Conservation (phyloP, 345 rosid species). For the Crucihimalaya himalaica region DNA sequence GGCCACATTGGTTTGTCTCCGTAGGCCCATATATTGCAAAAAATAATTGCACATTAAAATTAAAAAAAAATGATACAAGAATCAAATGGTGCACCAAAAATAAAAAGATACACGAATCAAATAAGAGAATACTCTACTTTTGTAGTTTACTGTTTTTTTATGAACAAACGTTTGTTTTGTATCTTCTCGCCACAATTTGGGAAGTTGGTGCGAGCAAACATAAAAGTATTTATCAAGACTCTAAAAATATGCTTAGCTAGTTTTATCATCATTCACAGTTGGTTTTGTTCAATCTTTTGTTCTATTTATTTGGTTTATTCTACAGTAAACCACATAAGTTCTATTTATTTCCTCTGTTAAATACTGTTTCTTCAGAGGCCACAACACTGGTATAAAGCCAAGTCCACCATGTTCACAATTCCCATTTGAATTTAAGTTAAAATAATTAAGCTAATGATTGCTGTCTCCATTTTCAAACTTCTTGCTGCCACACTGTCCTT, state of each 20-base stretch:
- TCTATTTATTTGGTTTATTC: neutral
- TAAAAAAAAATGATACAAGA: neutral
- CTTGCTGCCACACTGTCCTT: slow-evolving; percentile 41
- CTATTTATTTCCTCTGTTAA: neutral
- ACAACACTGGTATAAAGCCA: slow-evolving; percentile 12
- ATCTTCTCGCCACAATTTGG: neutral
- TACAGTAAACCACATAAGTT: neutral
- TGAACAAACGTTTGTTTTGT: neutral
- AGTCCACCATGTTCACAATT: neutral
- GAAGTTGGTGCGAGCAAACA: too few relatives aligned
- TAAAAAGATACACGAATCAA: neutral
- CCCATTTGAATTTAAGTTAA: slow-evolving; percentile 16
- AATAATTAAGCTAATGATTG: slow-evolving; percentile 45
- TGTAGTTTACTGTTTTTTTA: too few relatives aligned
- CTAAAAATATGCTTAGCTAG: too few relatives aligned
- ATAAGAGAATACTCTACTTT: too few relatives aligned
- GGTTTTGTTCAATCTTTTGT: neutral
- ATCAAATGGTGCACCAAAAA: too few relatives aligned
- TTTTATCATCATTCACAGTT: too few relatives aligned
- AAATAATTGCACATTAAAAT: neutral
- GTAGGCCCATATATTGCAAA: slow-evolving; percentile 1
- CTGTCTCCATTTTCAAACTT: slow-evolving; percentile 44
- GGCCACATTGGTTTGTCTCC: slow-evolving; percentile 1
- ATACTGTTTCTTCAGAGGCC: slow-evolving; percentile 9
- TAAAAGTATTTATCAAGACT: too few relatives aligned